A percentile compares a stretch with the other conserved stretches of the same genome.
Conservation (phyloP, 2,329 filamentous ascomycete genomes). For the Blastomyces parvus region DNA sequence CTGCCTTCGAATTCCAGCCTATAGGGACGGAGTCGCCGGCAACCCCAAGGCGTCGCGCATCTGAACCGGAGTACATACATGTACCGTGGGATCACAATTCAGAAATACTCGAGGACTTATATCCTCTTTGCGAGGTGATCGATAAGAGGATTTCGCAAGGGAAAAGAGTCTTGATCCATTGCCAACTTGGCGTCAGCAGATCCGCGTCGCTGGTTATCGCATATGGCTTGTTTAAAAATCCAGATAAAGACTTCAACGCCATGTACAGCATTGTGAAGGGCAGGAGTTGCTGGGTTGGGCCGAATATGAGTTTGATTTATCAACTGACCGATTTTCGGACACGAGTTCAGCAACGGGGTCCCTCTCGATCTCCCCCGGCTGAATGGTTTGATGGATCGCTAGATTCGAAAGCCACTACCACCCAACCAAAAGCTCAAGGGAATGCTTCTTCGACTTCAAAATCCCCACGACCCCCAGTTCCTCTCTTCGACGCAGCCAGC, state of each 20-base stretch:
- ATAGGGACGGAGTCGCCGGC: slow-evolving; percentile 23
- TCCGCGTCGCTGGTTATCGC: slow-evolving; percentile 58
- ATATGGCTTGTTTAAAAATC: slow-evolving; percentile 56
- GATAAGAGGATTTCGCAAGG: slow-evolving; percentile 49
- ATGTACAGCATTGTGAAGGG: slow-evolving; percentile 56
- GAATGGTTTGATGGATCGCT: slow-evolving; percentile 29
- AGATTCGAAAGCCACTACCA: slow-evolving; percentile 14
- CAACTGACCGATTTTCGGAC: slow-evolving; percentile 55
- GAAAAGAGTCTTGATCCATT: slow-evolving; percentile 55
- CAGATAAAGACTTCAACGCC: slow-evolving; percentile 52
- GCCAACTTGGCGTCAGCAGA: slow-evolving; percentile 55
- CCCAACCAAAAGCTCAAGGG: background rate
- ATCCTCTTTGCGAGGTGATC: slow-evolving; percentile 51
- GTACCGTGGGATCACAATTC: slow-evolving; percentile 60
- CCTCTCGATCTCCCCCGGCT: slow-evolving; percentile 25
- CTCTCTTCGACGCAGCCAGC: background rate
- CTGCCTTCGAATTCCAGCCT: slow-evolving; percentile 36
- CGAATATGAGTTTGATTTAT: slow-evolving; percentile 61
- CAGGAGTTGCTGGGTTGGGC: slow-evolving; percentile 57
- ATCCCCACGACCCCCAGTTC: slow-evolving; percentile 8
- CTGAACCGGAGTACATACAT: slow-evolving; percentile 54
- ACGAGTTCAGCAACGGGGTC: slow-evolving; percentile 27
- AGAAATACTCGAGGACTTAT: slow-evolving; percentile 54
- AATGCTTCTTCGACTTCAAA: background rate
- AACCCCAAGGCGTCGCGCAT: slow-evolving; percentile 25